These are phyloP conservation scores for Phytopythium boreale DNA, from an alignment of 352 stramenopile genomes.

Conservation along the genomic window DNA sequence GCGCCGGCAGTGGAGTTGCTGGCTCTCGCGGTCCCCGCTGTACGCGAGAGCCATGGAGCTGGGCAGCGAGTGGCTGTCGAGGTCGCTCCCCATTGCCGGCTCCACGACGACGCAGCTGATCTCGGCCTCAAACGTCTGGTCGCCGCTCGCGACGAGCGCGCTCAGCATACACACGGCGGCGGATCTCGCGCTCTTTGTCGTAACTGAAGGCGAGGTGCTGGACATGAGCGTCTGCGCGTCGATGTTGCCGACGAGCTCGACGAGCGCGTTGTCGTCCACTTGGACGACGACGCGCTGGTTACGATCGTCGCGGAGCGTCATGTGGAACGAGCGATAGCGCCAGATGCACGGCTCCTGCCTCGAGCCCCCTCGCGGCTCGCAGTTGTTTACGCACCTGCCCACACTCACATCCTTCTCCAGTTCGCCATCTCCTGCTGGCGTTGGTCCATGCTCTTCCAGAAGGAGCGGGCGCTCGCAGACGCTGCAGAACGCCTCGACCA, in stretches of 20 bases:
- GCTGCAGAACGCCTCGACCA: slow-evolving; percentile 49
- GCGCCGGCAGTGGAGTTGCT: background rate
- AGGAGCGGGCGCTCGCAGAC: slow-evolving; percentile 34
- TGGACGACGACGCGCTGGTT: slow-evolving; percentile 33
- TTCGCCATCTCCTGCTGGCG: background rate
- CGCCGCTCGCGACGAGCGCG: slow-evolving; percentile 29
- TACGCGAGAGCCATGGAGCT: background rate
- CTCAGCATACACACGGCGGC: slow-evolving; percentile 32
- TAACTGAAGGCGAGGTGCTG: background rate
- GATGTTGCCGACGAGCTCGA: slow-evolving; percentile 50
- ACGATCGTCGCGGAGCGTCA: slow-evolving; percentile 36
- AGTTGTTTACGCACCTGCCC: slow-evolving; percentile 29
- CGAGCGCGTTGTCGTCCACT: slow-evolving; percentile 21
- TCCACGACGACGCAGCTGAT: slow-evolving; percentile 17
- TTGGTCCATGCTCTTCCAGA: background rate
- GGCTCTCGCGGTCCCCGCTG: background rate
- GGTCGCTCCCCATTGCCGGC: slow-evolving; percentile 10
- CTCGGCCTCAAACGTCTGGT: slow-evolving; percentile 36
- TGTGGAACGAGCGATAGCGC: slow-evolving; percentile 43
- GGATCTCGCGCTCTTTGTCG: slow-evolving; percentile 17
- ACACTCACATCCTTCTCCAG: background rate
- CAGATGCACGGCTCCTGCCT: slow-evolving; percentile 20
- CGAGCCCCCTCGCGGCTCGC: slow-evolving; percentile 16
- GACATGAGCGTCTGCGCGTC: slow-evolving; percentile 30
- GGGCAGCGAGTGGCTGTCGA: slow-evolving; percentile 8